Base-by-base conservation (phyloP, 108 stramenopile genomes). In the Nannochloropsis salina region DNA sequence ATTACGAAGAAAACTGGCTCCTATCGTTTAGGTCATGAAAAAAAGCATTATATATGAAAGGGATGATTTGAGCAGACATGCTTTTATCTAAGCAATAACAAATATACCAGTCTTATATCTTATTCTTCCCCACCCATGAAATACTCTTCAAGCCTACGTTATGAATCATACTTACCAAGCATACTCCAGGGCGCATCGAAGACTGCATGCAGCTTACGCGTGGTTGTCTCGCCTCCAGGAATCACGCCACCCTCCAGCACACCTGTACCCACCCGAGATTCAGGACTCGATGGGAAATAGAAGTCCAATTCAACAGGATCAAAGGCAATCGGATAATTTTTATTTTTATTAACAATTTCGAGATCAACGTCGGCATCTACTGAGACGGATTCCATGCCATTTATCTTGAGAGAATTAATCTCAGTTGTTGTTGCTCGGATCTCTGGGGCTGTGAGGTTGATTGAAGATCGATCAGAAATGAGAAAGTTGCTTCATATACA, bases 391-490 rank as follows among this genome's bases (percentile, higher is more conserved):
- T 80, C 85, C 80, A 81, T 11, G 11, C 85, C 85, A 40, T 85
- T 85, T 18, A 85, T 6, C 80, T 81, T 81, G 31, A 81, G 10
- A 10, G 42, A 12, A n/a, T 85, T 85, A 42, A 85, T 85, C 40
- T 41, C 6, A 20, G 80, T 85, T 41, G 40, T 80, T 41, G 80
- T 85, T 11, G 80, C 80, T 31, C 80, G 40, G 3, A 74, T 74
- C n/a, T 74, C 61, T 4, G 61, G 61, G 61, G 61, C 61, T 74
- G 61, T 74, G 61, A 4, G 61, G 61, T 74, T 74, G n/a, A n/a
- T 15, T 74, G 61, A n/a, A 74, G 6, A 6, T n/a, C 61, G 1
- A 74, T 6, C 3, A 74, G 15, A 74, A 74, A 74, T 2, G 61
- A 74, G 61, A 74, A 2, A 74, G 4, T 74, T 74, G n/a, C 61